phyloP scores from a whole-genome alignment of 441 rosid genomes.

The Breynia disticha region DNA sequence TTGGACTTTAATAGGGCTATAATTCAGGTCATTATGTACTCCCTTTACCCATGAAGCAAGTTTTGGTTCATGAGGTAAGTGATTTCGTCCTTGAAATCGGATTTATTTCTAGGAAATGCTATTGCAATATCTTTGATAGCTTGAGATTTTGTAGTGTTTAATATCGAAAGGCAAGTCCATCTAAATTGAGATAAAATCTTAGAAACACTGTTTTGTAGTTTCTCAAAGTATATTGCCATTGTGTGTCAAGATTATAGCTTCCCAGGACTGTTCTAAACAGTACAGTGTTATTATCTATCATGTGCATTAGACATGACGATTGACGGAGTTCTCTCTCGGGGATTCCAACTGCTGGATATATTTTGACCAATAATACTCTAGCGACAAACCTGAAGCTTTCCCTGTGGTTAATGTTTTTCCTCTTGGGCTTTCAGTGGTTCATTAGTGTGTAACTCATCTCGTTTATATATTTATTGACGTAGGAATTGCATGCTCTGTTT shows the following conservation, averaged over 20 bases:
- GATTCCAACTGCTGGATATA: too few relatives aligned
- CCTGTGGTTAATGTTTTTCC: background rate
- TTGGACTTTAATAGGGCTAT: constrained; percentile 50
- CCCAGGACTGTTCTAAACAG: too few relatives aligned
- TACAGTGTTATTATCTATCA: too few relatives aligned
- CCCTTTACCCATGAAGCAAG: constrained; percentile 71
- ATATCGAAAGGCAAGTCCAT: too few relatives aligned
- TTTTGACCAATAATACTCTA: background rate
- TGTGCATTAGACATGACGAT: too few relatives aligned
- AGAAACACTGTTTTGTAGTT: too few relatives aligned
- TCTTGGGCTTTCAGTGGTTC: background rate
- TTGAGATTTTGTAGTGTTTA: background rate
- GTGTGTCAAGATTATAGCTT: too few relatives aligned
- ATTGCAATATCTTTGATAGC: background rate
- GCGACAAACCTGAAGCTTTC: background rate
- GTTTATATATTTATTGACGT: background rate
- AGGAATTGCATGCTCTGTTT: too few relatives aligned
- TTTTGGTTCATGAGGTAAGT: constrained; percentile 84
- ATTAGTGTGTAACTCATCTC: background rate
- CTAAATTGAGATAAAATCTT: too few relatives aligned
- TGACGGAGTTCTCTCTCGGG: too few relatives aligned
- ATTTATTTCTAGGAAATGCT: background rate
- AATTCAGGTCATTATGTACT: constrained; percentile 50
- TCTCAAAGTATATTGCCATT: too few relatives aligned
- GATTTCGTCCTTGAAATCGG: background rate